Conservation (phyloP, 2,329 filamentous ascomycete genomes). For the Tolypocladium ophioglossoides region DNA sequence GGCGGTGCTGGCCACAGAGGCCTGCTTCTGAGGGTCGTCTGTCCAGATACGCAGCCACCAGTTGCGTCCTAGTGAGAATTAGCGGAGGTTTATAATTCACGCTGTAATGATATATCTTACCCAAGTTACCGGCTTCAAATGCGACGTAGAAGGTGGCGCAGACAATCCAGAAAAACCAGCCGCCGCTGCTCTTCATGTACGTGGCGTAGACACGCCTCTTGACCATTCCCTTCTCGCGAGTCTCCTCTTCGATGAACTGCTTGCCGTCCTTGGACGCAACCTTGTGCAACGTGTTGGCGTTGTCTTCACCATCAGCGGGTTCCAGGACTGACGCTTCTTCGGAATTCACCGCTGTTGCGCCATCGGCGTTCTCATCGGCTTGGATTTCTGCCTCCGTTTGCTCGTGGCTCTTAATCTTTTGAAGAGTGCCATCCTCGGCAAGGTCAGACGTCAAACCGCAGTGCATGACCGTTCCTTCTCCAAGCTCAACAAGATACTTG, state of each 20-base stretch:
- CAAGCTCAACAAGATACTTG: constrained; percentile 64
- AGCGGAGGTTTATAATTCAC: background rate
- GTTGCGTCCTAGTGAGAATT: constrained; percentile 30
- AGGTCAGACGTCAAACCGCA: constrained; percentile 57
- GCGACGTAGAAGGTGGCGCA: constrained; percentile 42
- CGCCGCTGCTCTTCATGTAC: constrained; percentile 59
- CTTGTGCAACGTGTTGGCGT: constrained; percentile 32
- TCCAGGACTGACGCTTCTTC: constrained; percentile 34
- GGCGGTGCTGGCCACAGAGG: constrained; percentile 1
- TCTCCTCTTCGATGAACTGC: constrained; percentile 69
- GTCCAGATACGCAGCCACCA: constrained; percentile 61
- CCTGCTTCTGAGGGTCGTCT: constrained; percentile 12
- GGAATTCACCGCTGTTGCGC: constrained; percentile 42
- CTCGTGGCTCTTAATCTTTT: constrained; percentile 47
- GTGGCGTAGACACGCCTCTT: constrained; percentile 54
- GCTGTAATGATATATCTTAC: constrained; percentile 18
- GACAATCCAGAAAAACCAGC: constrained; percentile 47
- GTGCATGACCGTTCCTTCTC: constrained; percentile 54
- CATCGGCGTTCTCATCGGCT: constrained; percentile 34
- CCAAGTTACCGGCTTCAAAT: constrained; percentile 44
- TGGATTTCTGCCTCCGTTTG: constrained; percentile 31
- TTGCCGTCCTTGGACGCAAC: constrained; percentile 42
- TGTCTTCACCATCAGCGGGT: constrained; percentile 26
- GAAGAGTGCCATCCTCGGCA: constrained; percentile 42
- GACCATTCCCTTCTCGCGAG: constrained; percentile 59